These are phyloP conservation scores for Tubosaeta brunneosetosa DNA, from an alignment of 768 basidiomycete genomes.

Conservation along the genomic window DNA sequence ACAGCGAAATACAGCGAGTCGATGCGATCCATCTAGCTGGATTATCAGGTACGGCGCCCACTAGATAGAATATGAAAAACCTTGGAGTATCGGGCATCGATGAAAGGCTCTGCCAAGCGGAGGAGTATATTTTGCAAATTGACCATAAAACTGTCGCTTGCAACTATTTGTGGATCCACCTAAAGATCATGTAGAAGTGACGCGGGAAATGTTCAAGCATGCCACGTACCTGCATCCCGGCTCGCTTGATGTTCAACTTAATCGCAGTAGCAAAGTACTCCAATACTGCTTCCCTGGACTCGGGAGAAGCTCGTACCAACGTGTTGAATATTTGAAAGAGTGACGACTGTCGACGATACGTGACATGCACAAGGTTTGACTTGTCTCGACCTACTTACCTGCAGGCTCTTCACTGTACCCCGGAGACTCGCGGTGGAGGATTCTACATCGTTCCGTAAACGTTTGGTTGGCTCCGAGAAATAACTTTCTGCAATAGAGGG, in stretches of 20 bases:
- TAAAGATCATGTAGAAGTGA: conserved; percentile 24
- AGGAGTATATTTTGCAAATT: conserved; percentile 82
- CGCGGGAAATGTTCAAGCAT: neutral
- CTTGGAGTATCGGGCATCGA: conserved; percentile 88
- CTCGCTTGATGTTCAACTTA: conserved; percentile 73
- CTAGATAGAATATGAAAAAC: conserved; percentile 33
- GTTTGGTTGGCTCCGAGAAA: conserved; percentile 81
- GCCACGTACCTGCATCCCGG: conserved; percentile 78
- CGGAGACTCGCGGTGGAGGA: conserved; percentile 81
- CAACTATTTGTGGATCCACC: conserved; percentile 83
- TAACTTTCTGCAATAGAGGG: conserved; percentile 72
- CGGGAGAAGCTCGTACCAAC: conserved; percentile 78
- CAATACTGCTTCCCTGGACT: conserved; percentile 76
- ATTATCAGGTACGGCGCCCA: conserved; percentile 4
- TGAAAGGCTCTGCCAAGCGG: conserved; percentile 88
- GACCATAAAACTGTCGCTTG: conserved; percentile 89
- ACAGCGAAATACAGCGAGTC: conserved; percentile 77
- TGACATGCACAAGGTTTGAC: neutral
- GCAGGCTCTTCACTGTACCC: conserved; percentile 79
- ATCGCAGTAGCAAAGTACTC: conserved; percentile 75
- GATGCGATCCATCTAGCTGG: conserved; percentile 77
- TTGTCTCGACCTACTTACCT: conserved; percentile 41
- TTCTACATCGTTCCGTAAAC: conserved; percentile 68
- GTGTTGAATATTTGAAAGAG: conserved; percentile 87
- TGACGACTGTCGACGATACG: conserved; percentile 37